phyloP scores from a whole-genome alignment of 176 grass and related monocot genomes.

The Hordeum marinum region DNA sequence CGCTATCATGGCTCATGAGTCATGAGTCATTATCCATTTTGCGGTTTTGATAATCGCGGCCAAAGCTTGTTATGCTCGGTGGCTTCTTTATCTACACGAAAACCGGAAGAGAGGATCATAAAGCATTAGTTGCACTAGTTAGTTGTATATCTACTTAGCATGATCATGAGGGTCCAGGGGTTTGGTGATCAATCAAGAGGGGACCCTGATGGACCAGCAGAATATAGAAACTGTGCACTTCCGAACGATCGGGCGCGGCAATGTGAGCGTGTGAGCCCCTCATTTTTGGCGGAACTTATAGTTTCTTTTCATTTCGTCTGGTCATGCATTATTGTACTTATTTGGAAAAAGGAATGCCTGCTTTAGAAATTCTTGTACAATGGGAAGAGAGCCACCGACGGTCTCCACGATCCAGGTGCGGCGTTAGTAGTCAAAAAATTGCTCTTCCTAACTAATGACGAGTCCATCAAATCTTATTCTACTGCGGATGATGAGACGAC shows the following conservation, averaged over 20 bases:
- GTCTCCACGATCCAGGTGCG: not conserved
- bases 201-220: not conserved
- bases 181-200: not conserved
- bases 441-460: not conserved
- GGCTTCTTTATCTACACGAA: not conserved
- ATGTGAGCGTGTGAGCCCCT: not conserved
- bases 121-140: not conserved
- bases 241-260: not conserved
- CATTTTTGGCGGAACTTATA: not conserved
- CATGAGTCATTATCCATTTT: not conserved
- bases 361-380: not conserved
- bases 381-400: not conserved
- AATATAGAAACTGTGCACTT: not conserved
- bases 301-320: too few relatives aligned
- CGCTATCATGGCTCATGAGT: not conserved
- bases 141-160: too few relatives aligned
- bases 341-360: not conserved
- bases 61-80: not conserved
- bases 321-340: not conserved
- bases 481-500: not conserved
- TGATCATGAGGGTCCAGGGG: too few relatives aligned
- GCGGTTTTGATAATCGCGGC: not conserved
- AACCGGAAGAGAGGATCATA: not conserved
- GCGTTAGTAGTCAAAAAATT: not conserved
- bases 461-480: not conserved